Evolutionary conservation across 2,329 filamentous ascomycete genomes (phyloP), one percentile per base, ranked within the genome.

Genomic region (Cyclaneusma minus): DNA sequence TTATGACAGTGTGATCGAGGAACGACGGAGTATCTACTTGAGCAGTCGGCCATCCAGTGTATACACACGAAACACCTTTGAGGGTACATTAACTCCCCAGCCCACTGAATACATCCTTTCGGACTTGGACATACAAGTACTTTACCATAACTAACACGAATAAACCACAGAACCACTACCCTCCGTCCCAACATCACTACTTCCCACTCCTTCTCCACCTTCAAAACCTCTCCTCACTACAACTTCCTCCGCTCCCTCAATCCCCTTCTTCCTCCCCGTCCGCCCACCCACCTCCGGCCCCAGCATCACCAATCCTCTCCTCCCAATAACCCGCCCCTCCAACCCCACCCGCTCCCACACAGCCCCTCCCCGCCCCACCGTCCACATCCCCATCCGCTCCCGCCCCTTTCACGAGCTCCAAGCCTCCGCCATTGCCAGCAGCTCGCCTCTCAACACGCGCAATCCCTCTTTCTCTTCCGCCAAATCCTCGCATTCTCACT

Each of bases 1-100:
- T 36, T 71, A 75, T 28, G 64, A 75, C 27, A 58, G 64, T 26
- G 53, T 67, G 13, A 59, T 71, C 13, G 45, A 47, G 20, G 65
- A 72, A 51, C 60, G 66, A 32, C 65, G 69, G 47, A 74, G 64
- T 44, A 47, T 70, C 17, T 72, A 68, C 35, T 36, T 56, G 11
- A 42, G 32, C 13, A 44, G 43, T 24, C 37, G 45, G 11, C 43
- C 45, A 3, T 37, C 32, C 12, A 45, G 42, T 25, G 37, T 45
- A 11, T 43, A 45, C 25, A 39, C 36, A 1, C 39, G 18, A 7
- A 7, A 11, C 7, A 11, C 7, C 39, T 14, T 31, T n/a, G n/a
- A n/a, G n/a, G n/a, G 18, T 11, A 7, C 18, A 20, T 20, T 20
- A 7, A 7, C 7, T 20, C 8, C 8, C 18, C 18, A 8, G 7